phyloP scores from a whole-genome alignment of 179 eudicot genomes.

The Corrigiola litoralis region DNA sequence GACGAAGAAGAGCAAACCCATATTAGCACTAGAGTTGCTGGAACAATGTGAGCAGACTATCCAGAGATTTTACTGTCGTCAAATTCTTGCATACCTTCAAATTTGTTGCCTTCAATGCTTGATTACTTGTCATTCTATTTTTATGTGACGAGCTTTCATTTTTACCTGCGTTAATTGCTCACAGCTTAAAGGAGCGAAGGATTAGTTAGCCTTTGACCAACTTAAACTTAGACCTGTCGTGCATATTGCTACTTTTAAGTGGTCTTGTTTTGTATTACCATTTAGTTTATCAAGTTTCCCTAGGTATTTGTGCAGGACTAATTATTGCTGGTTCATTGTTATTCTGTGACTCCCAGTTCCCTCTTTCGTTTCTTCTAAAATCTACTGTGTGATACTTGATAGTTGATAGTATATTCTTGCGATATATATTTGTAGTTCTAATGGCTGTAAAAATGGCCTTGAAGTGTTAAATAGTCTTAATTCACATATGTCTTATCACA shows the following conservation, averaged over 20 bases:
- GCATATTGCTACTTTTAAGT: too few species aligned
- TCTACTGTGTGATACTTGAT: too few species aligned
- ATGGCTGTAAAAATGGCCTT: background rate
- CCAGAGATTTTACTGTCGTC: background rate
- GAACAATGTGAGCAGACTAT: constrained; percentile 41
- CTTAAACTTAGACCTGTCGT: too few species aligned
- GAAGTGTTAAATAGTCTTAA: background rate
- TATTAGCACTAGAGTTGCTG: constrained; percentile 52
- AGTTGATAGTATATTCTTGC: too few species aligned
- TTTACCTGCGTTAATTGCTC: too few species aligned
- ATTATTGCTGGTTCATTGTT: too few species aligned
- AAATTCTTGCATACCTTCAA: background rate
- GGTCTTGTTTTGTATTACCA: background rate
- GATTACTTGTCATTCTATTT: background rate
- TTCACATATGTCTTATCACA: constrained; percentile 24
- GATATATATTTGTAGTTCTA: background rate
- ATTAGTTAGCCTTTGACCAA: too few species aligned
- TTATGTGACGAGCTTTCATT: too few species aligned
- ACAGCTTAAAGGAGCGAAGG: too few species aligned
- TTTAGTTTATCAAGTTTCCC: background rate
- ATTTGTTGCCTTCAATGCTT: background rate
- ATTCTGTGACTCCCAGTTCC: too few species aligned
- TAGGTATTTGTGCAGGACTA: background rate
- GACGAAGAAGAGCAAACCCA: constrained; percentile 41
- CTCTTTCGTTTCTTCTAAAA: too few species aligned